These are phyloP conservation scores for Colletotrichum sp. DNA, from an alignment of 2,329 filamentous ascomycete species.

Conservation along the genomic window DNA sequence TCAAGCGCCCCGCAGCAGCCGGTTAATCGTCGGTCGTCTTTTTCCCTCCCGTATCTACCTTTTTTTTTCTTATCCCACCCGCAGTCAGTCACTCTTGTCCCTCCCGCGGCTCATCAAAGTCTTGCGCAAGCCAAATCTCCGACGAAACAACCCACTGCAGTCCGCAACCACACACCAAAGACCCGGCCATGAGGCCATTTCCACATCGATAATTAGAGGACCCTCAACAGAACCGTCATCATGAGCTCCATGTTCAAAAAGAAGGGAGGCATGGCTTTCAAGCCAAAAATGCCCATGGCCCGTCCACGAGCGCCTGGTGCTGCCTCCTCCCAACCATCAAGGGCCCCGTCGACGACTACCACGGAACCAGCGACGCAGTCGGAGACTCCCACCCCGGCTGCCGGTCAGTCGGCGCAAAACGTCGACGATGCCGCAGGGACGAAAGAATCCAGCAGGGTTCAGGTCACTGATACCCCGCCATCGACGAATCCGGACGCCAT, in stretches of 20 bases:
- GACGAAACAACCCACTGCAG: neutral
- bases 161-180: neutral
- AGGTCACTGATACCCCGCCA: slow-evolving; percentile 10
- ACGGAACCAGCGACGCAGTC: neutral
- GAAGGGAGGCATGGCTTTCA: slow-evolving; percentile 66
- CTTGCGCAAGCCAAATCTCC: neutral
- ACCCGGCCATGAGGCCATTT: neutral
- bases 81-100: neutral
- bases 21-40: slow-evolving; percentile 9
- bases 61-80: neutral
- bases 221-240: slow-evolving; percentile 29
- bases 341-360: slow-evolving; percentile 16
- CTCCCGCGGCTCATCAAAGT: neutral
- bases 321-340: slow-evolving; percentile 37
- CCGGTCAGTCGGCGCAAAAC: neutral
- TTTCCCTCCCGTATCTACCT: neutral
- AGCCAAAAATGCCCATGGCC: slow-evolving; percentile 68
- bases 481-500: neutral
- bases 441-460: neutral
- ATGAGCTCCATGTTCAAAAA: slow-evolving; percentile 76
- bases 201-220: neutral
- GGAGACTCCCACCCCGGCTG: neutral
- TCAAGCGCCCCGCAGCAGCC: slow-evolving; percentile 16
- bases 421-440: neutral
- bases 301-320: slow-evolving; percentile 54